Base-by-base conservation (phyloP, 2,329 filamentous ascomycete species). In the Aspergillus viridinutans region DNA sequence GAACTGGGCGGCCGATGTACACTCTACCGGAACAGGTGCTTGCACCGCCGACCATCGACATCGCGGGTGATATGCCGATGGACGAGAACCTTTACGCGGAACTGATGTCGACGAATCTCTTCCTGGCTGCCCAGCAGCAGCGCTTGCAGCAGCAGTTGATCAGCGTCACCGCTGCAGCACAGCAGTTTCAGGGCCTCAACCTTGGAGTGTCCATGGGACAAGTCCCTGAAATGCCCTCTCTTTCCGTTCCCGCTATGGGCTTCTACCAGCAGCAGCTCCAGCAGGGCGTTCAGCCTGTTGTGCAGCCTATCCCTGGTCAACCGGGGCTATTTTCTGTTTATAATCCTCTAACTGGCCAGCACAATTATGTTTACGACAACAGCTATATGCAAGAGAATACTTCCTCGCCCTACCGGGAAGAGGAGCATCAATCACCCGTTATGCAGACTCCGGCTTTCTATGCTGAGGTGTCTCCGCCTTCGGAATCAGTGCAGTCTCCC, bases 111-210 rank as follows among this genome's bases (percentile, higher is more conserved):
- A 95, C 92, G 68, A 96, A 97, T 74, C 79, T 94, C 72, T 96
- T 95, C 70, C 83, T 99, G 52, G 91, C 92, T 43, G 91, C 96
- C 71, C 92, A 96, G 76, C 93, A 97, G 77, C 92, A 96, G 78
- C 89, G 90, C 62, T 85, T 97, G 53, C 92, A 97, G 77, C 92
- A 97, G 77, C 92, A 97, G 77, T 83, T 97, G 64, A 85, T 91
- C 65, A 90, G 80, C 63, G 86, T 97, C 25, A 94, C 93, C 68
- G 86, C 87, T 53, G 89, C 90, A 40, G 89, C 90, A 58, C 89
- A 92, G 75, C 89, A 92, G 74, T 89, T 92, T 69, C 89, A 92
- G 72, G 85, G 85, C 63, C 79, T 96, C 76, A 91, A 82, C 73
- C 72, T 96, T 58, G 87, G 82, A 69, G 69, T 68, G 50, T 65